Evolutionary conservation across 2,329 filamentous ascomycete genomes (phyloP).

Genomic region (Aspergillus floridensis): DNA sequence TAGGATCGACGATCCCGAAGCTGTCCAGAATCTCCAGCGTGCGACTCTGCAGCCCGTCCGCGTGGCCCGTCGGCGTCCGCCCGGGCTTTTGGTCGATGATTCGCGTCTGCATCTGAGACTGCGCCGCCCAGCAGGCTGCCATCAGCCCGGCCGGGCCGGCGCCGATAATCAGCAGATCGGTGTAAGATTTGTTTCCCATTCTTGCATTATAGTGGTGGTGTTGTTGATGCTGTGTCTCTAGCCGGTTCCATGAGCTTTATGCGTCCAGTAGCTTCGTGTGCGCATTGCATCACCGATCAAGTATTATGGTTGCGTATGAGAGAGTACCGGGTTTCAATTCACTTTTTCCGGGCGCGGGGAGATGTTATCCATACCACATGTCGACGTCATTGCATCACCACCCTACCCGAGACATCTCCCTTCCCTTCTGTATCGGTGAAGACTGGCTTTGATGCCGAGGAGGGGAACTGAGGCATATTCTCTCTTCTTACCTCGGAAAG

Average conservation of each 20-base stretch:
- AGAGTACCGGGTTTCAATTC: no score
- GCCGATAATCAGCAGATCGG: conserved; percentile 3
- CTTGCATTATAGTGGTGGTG: background rate
- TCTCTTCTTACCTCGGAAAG: no score
- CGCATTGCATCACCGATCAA: background rate
- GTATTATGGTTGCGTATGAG: background rate
- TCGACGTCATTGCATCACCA: no score
- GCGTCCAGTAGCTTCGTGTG: no score
- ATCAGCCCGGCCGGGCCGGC: conserved; percentile 13
- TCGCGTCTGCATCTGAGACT: conserved; percentile 15
- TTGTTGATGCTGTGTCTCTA: no score
- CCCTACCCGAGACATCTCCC: no score
- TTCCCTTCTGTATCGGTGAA: no score
- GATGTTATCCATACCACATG: no score
- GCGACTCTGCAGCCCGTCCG: conserved; percentile 60
- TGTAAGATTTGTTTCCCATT: background rate
- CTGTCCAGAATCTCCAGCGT: conserved; percentile 71
- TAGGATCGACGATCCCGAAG: conserved; percentile 56
- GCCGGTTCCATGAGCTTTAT: no score
- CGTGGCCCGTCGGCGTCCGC: conserved; percentile 37
- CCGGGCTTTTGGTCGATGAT: conserved; percentile 22
- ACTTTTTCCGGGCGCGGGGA: no score
- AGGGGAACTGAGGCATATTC: no score
- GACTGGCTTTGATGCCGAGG: no score
- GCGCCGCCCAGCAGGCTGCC: conserved; percentile 19